These are phyloP conservation scores for Aurinia saxatilis DNA, from an alignment of 345 rosid species.

Conservation along the genomic window DNA sequence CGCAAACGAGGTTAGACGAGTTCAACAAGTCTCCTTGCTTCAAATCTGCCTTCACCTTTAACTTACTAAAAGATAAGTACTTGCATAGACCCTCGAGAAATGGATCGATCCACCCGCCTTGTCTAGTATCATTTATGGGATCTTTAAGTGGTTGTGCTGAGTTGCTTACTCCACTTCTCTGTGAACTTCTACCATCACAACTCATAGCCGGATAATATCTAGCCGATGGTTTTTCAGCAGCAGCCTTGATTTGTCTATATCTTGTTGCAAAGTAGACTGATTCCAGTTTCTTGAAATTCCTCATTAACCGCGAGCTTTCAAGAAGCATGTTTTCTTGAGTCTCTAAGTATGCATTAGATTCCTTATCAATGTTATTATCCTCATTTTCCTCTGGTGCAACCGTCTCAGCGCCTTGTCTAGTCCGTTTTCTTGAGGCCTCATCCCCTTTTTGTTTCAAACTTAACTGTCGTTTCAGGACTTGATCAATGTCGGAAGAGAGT, in stretches of 20 bases:
- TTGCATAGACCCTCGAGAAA: slow-evolving; percentile 94
- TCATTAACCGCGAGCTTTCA: slow-evolving; percentile 69
- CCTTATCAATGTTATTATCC: not conserved
- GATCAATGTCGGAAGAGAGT: slow-evolving; percentile 74
- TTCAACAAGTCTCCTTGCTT: slow-evolving; percentile 88
- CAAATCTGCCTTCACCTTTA: slow-evolving; percentile 81
- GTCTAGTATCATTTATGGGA: slow-evolving; percentile 31
- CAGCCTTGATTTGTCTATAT: slow-evolving; percentile 44
- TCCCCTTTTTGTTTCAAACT: slow-evolving; percentile 44
- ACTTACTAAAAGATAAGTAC: slow-evolving; percentile 71
- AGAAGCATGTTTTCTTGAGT: slow-evolving; percentile 49
- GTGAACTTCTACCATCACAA: slow-evolving; percentile 71
- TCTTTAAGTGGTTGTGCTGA: slow-evolving; percentile 32
- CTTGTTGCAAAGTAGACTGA: slow-evolving; percentile 79
- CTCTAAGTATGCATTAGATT: slow-evolving; percentile 14
- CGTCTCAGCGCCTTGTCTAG: slow-evolving; percentile 26
- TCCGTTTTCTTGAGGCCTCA: slow-evolving; percentile 65
- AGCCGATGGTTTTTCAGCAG: slow-evolving; percentile 26
- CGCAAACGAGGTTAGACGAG: slow-evolving; percentile 84
- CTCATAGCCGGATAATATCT: slow-evolving; percentile 44
- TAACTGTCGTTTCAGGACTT: slow-evolving; percentile 55
- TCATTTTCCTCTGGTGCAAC: not conserved
- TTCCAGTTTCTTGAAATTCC: slow-evolving; percentile 86
- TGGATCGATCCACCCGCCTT: slow-evolving; percentile 84
- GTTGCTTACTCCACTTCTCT: slow-evolving; percentile 72